phyloP scores from a whole-genome alignment of 2,329 filamentous ascomycete genomes.

The Lecanicillium sp. region DNA sequence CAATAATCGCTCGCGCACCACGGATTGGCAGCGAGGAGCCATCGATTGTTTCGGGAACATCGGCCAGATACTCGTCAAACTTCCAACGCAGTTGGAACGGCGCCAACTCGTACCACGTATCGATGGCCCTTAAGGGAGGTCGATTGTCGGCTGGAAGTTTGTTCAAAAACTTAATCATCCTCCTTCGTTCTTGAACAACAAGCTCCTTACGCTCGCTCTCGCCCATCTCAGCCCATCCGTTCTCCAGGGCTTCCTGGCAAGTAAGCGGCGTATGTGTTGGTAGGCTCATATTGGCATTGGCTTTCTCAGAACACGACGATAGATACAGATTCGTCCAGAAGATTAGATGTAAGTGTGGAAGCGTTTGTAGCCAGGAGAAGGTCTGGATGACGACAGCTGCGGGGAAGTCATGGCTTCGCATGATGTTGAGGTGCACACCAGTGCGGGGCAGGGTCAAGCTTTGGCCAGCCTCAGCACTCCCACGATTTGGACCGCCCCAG shows the following conservation, averaged over 20 bases:
- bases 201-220: conserved; percentile 2
- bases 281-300: too few species aligned
- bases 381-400: too few species aligned
- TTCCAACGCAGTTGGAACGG: conserved; percentile 51
- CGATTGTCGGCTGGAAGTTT: conserved; percentile 15
- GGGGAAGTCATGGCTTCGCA: too few species aligned
- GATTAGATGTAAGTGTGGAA: too few species aligned
- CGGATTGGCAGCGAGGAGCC: conserved; percentile 54
- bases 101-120: conserved; percentile 74
- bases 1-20: conserved; percentile 78
- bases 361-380: too few species aligned
- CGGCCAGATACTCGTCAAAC: conserved; percentile 66
- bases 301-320: too few species aligned
- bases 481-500: too few species aligned
- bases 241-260: conserved; percentile 4
- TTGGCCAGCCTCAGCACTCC: too few species aligned
- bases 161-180: conserved; percentile 1
- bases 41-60: conserved; percentile 59
- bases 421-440: too few species aligned
- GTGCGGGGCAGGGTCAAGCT: too few species aligned
- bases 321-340: too few species aligned
- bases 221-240: conserved; percentile 5
- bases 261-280: conserved; percentile 7
- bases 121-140: conserved; percentile 62
- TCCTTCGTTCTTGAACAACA: conserved; percentile 3